Conservation (phyloP, 2,329 filamentous ascomycete genomes). For the Neobulgaria alba region DNA sequence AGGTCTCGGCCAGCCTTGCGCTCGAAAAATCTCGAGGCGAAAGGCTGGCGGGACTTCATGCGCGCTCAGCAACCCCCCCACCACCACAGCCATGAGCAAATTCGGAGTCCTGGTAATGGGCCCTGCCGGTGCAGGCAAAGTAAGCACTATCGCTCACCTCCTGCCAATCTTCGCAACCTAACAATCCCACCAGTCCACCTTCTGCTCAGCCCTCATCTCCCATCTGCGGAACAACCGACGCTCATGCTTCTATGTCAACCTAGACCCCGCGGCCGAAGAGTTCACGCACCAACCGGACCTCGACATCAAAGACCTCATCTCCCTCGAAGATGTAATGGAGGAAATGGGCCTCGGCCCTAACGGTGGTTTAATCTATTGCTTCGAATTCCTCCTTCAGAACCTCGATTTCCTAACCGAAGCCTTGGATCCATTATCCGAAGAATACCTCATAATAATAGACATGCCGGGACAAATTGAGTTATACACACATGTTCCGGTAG, state of each 20-base stretch:
- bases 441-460: conserved; percentile 95
- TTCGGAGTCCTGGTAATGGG: conserved; percentile 95
- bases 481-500: conserved; percentile 91
- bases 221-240: conserved; percentile 84
- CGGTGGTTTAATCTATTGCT: conserved; percentile 90
- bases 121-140: conserved; percentile 90
- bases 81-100: conserved; percentile 62
- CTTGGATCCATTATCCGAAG: conserved; percentile 78
- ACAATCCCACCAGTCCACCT: conserved; percentile 59
- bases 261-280: conserved; percentile 88
- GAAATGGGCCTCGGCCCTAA: conserved; percentile 87
- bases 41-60: too few relatives aligned
- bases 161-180: conserved; percentile 2
- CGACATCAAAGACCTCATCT: conserved; percentile 92
- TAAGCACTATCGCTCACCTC: too few relatives aligned
- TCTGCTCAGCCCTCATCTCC: conserved; percentile 87
- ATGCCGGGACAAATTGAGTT: conserved; percentile 99
- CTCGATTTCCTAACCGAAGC: conserved; percentile 84
- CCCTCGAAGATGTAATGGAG: conserved; percentile 92
- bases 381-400: conserved; percentile 91
- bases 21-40: too few relatives aligned
- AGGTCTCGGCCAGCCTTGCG: too few relatives aligned
- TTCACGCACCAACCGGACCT: conserved; percentile 89
- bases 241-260: conserved; percentile 97
- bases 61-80: too few relatives aligned